phyloP scores from a whole-genome alignment of 164 flowering plant species.

The Nymphaea thermarum region DNA sequence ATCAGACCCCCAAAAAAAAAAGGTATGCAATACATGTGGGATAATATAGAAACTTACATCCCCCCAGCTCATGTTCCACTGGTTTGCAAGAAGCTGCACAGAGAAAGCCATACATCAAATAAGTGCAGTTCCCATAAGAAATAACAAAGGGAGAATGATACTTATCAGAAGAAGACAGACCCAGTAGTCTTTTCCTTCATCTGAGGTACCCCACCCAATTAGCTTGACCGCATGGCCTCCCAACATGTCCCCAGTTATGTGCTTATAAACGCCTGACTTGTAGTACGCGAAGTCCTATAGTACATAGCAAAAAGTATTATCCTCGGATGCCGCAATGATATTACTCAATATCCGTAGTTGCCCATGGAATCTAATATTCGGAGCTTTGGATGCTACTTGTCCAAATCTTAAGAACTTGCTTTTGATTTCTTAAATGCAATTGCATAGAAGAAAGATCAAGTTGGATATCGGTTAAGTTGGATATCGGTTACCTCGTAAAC shows the following conservation, averaged over 20 bases:
- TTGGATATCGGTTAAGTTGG: not conserved
- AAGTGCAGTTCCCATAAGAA: conserved; percentile 2
- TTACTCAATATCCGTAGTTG: too few species aligned
- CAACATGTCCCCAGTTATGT: conserved; percentile 55
- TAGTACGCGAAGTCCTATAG: conserved; percentile 94
- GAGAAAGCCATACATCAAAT: not conserved
- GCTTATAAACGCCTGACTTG: conserved; percentile 89
- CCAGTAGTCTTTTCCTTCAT: conserved; percentile 91
- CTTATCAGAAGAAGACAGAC: conserved; percentile 24
- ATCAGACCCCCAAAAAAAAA: not conserved
- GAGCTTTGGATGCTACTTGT: not conserved
- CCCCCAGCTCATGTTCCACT: conserved; percentile 97
- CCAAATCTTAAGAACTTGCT: too few species aligned
- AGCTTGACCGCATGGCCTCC: conserved; percentile 98
- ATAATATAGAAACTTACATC: conserved; percentile 46
- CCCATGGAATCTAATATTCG: too few species aligned
- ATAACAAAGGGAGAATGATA: not conserved
- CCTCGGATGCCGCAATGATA: not conserved
- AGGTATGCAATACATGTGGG: not conserved
- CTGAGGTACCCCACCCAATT: conserved; percentile 92
- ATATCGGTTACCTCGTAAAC: conserved; percentile 67
- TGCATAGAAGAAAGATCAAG: not conserved
- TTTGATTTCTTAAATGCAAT: too few species aligned
- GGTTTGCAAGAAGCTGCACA: conserved; percentile 82
- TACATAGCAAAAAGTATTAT: not conserved